phyloP scores from a whole-genome alignment of 129 eudicot genomes.

The Rutidosis leptorrhynchoides region DNA sequence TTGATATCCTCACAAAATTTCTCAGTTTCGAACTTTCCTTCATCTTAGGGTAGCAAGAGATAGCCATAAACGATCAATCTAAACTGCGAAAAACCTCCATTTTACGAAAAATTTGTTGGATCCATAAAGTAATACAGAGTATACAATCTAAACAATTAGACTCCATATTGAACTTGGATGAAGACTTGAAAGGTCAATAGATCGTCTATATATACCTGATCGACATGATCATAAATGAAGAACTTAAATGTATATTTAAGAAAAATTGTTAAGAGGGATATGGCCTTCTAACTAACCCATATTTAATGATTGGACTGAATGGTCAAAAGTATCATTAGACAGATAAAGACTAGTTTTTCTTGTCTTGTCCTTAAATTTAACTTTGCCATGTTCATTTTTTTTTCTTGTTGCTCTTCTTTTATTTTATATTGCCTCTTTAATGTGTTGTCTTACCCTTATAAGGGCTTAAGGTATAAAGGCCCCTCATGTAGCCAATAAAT shows the following conservation, averaged over 20 bases:
- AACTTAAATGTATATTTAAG: constrained; percentile 39
- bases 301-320: constrained; percentile 53
- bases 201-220: background rate
- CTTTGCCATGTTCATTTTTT: constrained; percentile 30
- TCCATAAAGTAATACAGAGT: background rate
- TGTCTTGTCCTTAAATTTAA: constrained; percentile 59
- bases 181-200: background rate
- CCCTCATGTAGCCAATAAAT: constrained; percentile 45
- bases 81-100: no score
- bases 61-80: no score
- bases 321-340: constrained; percentile 81
- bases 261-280: constrained; percentile 44
- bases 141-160: background rate
- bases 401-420: constrained; percentile 30
- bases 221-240: constrained; percentile 34
- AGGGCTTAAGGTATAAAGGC: constrained; percentile 28
- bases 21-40: no score
- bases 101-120: background rate
- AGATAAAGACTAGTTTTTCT: constrained; percentile 57
- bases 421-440: constrained; percentile 14
- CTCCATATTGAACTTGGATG: constrained; percentile 26
- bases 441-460: constrained; percentile 35
- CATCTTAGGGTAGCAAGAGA: no score
- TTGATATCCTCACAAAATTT: no score
- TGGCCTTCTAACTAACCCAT: constrained; percentile 44